Evolutionary conservation across 2,329 filamentous ascomycete species (phyloP).

Genomic region (Annulohypoxylon truncatum): DNA sequence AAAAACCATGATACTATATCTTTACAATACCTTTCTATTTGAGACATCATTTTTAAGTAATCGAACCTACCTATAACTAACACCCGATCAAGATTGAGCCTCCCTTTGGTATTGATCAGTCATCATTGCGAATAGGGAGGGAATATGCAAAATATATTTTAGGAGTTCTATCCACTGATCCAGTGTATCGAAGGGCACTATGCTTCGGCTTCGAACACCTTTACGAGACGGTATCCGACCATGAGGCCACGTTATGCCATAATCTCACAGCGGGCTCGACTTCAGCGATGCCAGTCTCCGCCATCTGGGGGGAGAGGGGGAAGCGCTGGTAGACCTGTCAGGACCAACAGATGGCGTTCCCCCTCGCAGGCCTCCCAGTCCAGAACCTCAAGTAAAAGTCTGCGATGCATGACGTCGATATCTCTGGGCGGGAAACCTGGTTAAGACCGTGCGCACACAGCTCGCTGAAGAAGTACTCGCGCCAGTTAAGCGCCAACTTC

Average conservation of each 20-base stretch:
- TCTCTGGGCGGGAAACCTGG: constrained; percentile 56
- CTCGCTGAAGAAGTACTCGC: constrained; percentile 60
- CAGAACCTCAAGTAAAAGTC: constrained; percentile 50
- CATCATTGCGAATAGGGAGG: too few relatives aligned
- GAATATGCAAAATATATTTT: too few relatives aligned
- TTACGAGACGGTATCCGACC: constrained; percentile 57
- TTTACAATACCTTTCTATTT: too few relatives aligned
- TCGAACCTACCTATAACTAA: too few relatives aligned
- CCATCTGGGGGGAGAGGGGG: constrained; percentile 27
- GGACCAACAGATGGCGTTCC: constrained; percentile 36
- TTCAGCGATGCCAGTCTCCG: constrained; percentile 8
- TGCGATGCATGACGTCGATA: constrained; percentile 62
- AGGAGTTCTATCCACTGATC: too few relatives aligned
- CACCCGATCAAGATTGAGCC: too few relatives aligned
- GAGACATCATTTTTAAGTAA: too few relatives aligned
- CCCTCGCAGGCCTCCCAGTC: constrained; percentile 49
- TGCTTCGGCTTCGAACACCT: too few relatives aligned
- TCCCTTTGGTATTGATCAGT: too few relatives aligned
- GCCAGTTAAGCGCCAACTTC: constrained; percentile 62
- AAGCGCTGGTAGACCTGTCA: constrained; percentile 25
- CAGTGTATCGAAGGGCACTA: too few relatives aligned
- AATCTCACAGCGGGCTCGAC: constrained; percentile 49
- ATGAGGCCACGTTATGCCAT: constrained; percentile 63
- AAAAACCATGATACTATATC: too few relatives aligned
- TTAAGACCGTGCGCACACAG: constrained; percentile 54